A percentile compares a stretch with the other conserved stretches of the same genome.
Evolutionary conservation across 208 protist species (phyloP).

Genomic region (Crithidia fasciculata): DNA sequence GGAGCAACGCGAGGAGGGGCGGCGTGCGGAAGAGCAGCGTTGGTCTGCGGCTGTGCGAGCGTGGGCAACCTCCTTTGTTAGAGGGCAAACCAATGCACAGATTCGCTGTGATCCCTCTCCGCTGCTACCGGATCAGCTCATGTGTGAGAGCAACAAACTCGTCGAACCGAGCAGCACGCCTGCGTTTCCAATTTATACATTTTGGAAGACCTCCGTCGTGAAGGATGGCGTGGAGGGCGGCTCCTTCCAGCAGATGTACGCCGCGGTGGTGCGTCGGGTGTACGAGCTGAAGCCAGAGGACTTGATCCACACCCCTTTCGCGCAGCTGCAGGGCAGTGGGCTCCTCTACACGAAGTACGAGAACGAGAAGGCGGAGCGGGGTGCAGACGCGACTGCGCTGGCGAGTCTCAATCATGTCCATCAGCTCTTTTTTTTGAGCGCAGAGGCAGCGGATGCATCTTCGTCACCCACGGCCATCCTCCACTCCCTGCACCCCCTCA

Average conservation of each 20-base stretch:
- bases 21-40: slow-evolving; percentile 16
- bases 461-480: slow-evolving; percentile 6
- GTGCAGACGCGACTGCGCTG: not conserved
- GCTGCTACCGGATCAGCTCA: too few relatives aligned
- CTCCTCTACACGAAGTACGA: slow-evolving; percentile 13
- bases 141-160: too few relatives aligned
- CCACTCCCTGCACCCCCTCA: slow-evolving; percentile 13
- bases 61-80: slow-evolving; percentile 33
- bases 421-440: slow-evolving; percentile 15
- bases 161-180: too few relatives aligned
- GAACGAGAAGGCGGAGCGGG: not conserved
- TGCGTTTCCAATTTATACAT: slow-evolving; percentile 5
- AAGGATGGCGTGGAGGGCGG: not conserved
- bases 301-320: slow-evolving; percentile 42
- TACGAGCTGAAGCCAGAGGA: slow-evolving; percentile 30
- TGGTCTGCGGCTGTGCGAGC: slow-evolving; percentile 28
- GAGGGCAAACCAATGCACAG: not conserved
- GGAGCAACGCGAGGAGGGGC: slow-evolving; percentile 37
- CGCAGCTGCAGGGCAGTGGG: slow-evolving; percentile 12
- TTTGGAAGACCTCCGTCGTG: slow-evolving; percentile 12
- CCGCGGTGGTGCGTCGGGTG: slow-evolving; percentile 18
- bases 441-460: not conserved
- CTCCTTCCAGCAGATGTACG: slow-evolving; percentile 30
- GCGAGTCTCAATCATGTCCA: slow-evolving; percentile 5
- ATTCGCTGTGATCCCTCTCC: not conserved